A percentile compares a stretch with the other conserved stretches of the same genome.
Conservation (phyloP, 768 basidiomycete genomes). For the Suillus americanus region DNA sequence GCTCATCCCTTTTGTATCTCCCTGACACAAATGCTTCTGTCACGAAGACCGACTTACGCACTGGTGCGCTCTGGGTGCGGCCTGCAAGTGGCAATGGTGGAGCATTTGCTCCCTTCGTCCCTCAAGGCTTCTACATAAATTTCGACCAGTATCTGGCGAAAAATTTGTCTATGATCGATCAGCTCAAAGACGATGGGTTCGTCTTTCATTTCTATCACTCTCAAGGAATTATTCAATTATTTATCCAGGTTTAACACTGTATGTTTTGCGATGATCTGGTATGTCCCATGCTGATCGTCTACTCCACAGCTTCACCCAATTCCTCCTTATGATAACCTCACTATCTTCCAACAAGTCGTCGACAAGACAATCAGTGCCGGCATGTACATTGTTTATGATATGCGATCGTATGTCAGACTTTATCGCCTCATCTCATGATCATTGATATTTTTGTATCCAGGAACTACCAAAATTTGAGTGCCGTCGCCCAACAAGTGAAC, state of each 20-base stretch:
- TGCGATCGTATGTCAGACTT: conserved; percentile 49
- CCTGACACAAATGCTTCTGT: conserved; percentile 36
- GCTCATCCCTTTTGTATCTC: conserved; percentile 41
- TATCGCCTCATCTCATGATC: neutral
- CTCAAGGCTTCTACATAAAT: conserved; percentile 73
- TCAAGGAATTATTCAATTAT: neutral
- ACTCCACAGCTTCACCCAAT: conserved; percentile 63
- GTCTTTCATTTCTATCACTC: neutral
- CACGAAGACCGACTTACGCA: conserved; percentile 49
- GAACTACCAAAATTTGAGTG: conserved; percentile 61
- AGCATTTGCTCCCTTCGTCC: conserved; percentile 45
- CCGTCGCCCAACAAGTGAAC: conserved; percentile 64
- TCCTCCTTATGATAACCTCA: conserved; percentile 61
- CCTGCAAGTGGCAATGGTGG: conserved; percentile 25
- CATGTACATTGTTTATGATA: conserved; percentile 76
- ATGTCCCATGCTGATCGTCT: conserved; percentile 19
- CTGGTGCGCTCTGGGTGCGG: conserved; percentile 43
- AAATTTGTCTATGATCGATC: conserved; percentile 53
- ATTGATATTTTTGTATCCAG: conserved; percentile 13
- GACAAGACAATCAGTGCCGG: conserved; percentile 17
- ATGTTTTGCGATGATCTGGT: conserved; percentile 7
- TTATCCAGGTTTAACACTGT: conserved; percentile 23
- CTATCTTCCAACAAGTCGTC: conserved; percentile 28
- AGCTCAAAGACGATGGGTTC: conserved; percentile 59
- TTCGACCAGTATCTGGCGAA: conserved; percentile 53